These are phyloP conservation scores for Chenopodium formosanum DNA, from an alignment of 148 eudicot genomes.

Conservation along the genomic window DNA sequence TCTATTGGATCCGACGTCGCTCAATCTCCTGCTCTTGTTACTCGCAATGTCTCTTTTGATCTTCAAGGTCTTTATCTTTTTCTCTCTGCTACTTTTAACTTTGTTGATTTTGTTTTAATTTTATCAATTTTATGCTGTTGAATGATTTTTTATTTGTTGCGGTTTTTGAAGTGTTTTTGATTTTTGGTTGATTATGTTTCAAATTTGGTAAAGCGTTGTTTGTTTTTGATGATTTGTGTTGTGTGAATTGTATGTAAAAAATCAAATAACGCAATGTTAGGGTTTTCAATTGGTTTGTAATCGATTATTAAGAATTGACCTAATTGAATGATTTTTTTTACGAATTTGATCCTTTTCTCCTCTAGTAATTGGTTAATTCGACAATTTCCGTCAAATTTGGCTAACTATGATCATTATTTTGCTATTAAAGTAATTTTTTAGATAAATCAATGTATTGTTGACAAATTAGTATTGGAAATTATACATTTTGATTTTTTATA, in stretches of 20 bases:
- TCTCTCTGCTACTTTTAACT: background rate
- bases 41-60: conserved; percentile 38
- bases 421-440: background rate
- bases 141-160: background rate
- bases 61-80: conserved; percentile 38
- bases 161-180: background rate
- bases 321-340: background rate
- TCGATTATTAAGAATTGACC: background rate
- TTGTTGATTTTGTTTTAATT: background rate
- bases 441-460: background rate
- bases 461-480: background rate
- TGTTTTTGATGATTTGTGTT: background rate
- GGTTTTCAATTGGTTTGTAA: conserved; percentile 19
- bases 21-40: conserved; percentile 41
- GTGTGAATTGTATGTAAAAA: background rate
- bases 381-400: background rate
- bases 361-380: background rate
- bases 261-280: background rate
- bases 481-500: background rate
- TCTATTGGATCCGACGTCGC: conserved; percentile 32
- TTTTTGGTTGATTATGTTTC: background rate
- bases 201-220: background rate
- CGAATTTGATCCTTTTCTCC: background rate
- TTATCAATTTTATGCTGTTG: background rate
- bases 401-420: background rate